These are phyloP conservation scores for Lindgomyces ingoldianus DNA, from an alignment of 495 filamentous ascomycete species.

Conservation along the genomic window DNA sequence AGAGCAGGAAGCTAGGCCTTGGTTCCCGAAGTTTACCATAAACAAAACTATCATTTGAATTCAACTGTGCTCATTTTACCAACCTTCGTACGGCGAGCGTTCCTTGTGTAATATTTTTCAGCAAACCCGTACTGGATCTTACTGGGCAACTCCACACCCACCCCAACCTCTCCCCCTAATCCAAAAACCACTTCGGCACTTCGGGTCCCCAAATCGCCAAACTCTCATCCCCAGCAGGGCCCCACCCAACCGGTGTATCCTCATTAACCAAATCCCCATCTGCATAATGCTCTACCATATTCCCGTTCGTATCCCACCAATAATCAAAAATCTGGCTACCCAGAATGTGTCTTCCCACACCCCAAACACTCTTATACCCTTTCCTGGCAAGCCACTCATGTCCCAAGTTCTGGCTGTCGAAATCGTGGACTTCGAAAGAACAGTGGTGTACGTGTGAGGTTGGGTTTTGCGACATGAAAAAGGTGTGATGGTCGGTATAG, in stretches of 20 bases:
- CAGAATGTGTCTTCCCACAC: constrained; percentile 69
- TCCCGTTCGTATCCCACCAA: constrained; percentile 62
- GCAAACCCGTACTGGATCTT: not conserved
- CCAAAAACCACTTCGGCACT: constrained; percentile 36
- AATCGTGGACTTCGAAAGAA: constrained; percentile 74
- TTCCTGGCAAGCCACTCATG: constrained; percentile 69
- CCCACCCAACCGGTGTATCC: constrained; percentile 48
- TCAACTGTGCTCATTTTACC: no score
- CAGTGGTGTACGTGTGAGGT: constrained; percentile 69
- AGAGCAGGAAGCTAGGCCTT: no score
- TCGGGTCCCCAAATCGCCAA: constrained; percentile 36
- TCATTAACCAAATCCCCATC: constrained; percentile 71
- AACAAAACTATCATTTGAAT: no score
- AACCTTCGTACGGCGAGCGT: no score
- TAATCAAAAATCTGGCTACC: constrained; percentile 71
- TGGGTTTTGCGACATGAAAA: constrained; percentile 61
- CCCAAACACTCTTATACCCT: constrained; percentile 70
- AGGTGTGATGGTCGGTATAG: constrained; percentile 69
- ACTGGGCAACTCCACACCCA: not conserved
- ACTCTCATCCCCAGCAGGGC: constrained; percentile 33
- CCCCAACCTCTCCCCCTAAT: constrained; percentile 8
- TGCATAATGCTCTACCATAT: constrained; percentile 66
- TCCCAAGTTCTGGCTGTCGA: constrained; percentile 71
- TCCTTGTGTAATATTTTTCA: not conserved
- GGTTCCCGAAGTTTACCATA: no score